Percentiles rank a stretch among this genome's conserved stretches.
Evolutionary conservation across 352 stramenopile species (phyloP).

Genomic region (Globisporangium echinulatum): DNA sequence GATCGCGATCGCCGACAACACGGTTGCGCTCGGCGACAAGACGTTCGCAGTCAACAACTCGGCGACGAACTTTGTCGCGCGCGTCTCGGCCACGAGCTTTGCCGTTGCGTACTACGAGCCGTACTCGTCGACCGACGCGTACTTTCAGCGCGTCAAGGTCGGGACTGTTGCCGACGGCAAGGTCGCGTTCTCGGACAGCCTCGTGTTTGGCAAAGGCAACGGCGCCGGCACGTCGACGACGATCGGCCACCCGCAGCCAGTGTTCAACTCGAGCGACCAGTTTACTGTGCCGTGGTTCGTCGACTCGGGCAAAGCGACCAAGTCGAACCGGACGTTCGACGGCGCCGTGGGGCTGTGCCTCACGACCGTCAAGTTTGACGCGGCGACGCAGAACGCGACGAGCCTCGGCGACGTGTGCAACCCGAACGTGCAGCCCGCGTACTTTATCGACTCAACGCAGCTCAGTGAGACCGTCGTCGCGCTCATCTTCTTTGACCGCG

Average conservation of each 20-base stretch:
- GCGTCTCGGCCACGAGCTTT: conserved; percentile 58
- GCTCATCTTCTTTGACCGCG: conserved; percentile 61
- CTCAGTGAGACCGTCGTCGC: conserved; percentile 54
- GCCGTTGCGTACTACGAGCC: conserved; percentile 63
- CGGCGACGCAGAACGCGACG: conserved; percentile 20
- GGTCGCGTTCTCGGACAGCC: conserved; percentile 48
- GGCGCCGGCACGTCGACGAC: conserved; percentile 24
- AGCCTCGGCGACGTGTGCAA: conserved; percentile 38
- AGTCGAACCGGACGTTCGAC: conserved; percentile 34
- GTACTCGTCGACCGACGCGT: conserved; percentile 29
- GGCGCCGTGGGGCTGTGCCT: conserved; percentile 54
- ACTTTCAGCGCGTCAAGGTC: conserved; percentile 58
- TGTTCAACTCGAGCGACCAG: conserved; percentile 56
- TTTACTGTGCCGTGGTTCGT: conserved; percentile 71
- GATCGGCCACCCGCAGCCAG: conserved; percentile 48
- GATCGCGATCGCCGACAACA: conserved; percentile 36
- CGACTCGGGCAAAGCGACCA: conserved; percentile 32
- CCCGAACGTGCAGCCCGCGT: conserved; percentile 45
- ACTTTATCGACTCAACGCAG: conserved; percentile 66
- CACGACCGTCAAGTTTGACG: conserved; percentile 26
- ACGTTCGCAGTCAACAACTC: conserved; percentile 50
- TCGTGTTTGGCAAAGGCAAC: conserved; percentile 55
- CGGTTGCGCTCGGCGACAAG: conserved; percentile 34
- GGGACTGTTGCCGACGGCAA: conserved; percentile 43
- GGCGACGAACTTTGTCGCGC: conserved; percentile 59